Conservation (phyloP, 2,329 filamentous ascomycete species). For the Leptosphaerulina australis region DNA sequence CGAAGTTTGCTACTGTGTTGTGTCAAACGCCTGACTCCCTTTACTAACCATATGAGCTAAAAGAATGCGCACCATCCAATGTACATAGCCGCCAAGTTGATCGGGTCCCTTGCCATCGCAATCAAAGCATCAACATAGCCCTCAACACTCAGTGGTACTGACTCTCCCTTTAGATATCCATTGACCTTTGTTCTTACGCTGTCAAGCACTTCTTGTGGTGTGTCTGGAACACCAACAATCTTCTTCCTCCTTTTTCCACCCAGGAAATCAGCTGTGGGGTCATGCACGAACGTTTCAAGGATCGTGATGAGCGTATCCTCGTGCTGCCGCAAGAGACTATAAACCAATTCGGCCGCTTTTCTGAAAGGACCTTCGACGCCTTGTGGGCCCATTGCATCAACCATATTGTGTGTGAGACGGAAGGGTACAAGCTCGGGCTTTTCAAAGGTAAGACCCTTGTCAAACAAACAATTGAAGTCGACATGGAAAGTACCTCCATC, state of each 20-base stretch:
- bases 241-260: conserved; percentile 67
- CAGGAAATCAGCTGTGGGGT: conserved; percentile 92
- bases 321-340: conserved; percentile 83
- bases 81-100: conserved; percentile 90
- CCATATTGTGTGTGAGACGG: conserved; percentile 97
- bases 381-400: conserved; percentile 94
- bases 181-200: conserved; percentile 85
- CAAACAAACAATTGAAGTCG: conserved; percentile 99
- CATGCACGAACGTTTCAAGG: conserved; percentile 94
- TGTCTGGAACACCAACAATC: conserved; percentile 65
- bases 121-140: conserved; percentile 98
- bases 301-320: conserved; percentile 98
- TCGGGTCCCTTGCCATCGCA: conserved; percentile 78
- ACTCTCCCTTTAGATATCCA: conserved; percentile 83
- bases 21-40: too few species aligned
- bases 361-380: conserved; percentile 92
- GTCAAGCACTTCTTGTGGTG: conserved; percentile 81
- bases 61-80: conserved; percentile 88
- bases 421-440: conserved; percentile 96
- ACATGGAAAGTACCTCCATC: conserved; percentile 96
- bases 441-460: conserved; percentile 93
- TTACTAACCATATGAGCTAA: conserved; percentile 38
- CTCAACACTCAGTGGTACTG: conserved; percentile 90
- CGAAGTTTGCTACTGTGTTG: too few species aligned
- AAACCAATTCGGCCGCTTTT: conserved; percentile 85